Evolutionary conservation across 1,284 basidiomycete species (phyloP).

Genomic region (Sporisorium sorghi): DNA sequence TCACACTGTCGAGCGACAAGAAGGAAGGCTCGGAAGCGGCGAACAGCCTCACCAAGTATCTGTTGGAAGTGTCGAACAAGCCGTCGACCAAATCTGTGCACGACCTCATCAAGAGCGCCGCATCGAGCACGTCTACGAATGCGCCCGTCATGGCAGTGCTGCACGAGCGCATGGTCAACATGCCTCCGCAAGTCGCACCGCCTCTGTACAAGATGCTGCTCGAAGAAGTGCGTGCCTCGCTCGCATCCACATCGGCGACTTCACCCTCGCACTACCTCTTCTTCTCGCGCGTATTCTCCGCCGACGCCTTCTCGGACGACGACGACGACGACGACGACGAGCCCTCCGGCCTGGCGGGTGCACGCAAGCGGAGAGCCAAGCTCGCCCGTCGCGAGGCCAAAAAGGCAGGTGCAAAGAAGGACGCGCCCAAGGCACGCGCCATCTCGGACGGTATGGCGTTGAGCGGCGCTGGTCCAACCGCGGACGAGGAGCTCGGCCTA

Average conservation of each 20-base stretch:
- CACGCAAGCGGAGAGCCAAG: conserved; percentile 52
- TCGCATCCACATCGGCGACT: conserved; percentile 18
- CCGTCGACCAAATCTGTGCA: conserved; percentile 44
- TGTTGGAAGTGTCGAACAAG: conserved; percentile 39
- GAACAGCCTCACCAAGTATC: conserved; percentile 44
- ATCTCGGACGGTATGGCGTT: conserved; percentile 43
- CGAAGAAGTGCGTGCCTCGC: conserved; percentile 50
- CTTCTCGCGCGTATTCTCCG: conserved; percentile 65
- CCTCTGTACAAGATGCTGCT: conserved; percentile 66
- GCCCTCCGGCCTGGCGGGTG: conserved; percentile 57
- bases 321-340: conserved; percentile 60
- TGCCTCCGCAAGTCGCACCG: conserved; percentile 61
- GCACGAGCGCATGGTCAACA: conserved; percentile 68
- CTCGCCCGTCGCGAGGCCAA: conserved; percentile 46
- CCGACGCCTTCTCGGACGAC: conserved; percentile 62
- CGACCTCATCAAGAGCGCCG: conserved; percentile 40
- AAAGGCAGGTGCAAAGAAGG: conserved; percentile 50
- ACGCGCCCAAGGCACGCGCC: conserved; percentile 30
- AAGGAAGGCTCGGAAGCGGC: conserved; percentile 22
- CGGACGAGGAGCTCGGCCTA: conserved; percentile 57
- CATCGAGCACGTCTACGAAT: conserved; percentile 34
- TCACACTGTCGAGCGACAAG: conserved; percentile 39
- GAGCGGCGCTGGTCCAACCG: conserved; percentile 9
- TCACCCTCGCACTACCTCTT: conserved; percentile 57
- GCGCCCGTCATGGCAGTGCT: conserved; percentile 54